A percentile compares a stretch with the other conserved stretches of the same genome.
These are phyloP conservation scores for Aspergillus cejpii DNA, from an alignment of 2,329 filamentous ascomycete species.

Conservation along the genomic window DNA sequence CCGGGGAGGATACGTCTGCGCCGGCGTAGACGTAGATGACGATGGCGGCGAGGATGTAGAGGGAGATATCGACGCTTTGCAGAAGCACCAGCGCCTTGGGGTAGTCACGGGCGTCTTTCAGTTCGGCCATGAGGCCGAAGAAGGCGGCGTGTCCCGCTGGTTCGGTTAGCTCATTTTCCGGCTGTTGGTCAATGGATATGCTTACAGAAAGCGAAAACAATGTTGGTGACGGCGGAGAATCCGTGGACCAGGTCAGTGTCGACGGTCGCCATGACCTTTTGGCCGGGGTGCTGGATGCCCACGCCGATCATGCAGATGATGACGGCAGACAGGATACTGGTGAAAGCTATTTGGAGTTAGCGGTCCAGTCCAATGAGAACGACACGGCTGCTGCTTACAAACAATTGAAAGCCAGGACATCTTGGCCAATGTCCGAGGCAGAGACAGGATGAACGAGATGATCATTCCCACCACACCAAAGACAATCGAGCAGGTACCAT, in stretches of 20 bases:
- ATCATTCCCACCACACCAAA: conserved; percentile 56
- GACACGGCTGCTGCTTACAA: conserved; percentile 28
- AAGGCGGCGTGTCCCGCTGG: conserved; percentile 58
- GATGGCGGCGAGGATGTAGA: conserved; percentile 61
- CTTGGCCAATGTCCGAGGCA: conserved; percentile 58
- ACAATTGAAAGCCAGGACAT: conserved; percentile 57
- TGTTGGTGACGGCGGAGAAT: conserved; percentile 60
- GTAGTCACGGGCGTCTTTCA: conserved; percentile 56
- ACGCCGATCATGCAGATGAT: conserved; percentile 61
- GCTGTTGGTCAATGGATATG: conserved; percentile 39
- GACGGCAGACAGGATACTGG: conserved; percentile 58
- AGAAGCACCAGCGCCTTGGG: conserved; percentile 57
- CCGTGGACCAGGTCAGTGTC: conserved; percentile 47
- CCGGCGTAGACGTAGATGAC: conserved; percentile 65
- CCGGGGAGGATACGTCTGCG: conserved; percentile 55
- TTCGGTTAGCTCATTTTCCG: conserved; percentile 49
- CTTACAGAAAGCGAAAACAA: conserved; percentile 62
- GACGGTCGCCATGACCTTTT: conserved; percentile 33
- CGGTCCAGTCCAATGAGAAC: neutral
- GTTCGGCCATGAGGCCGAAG: conserved; percentile 59
- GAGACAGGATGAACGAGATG: conserved; percentile 53
- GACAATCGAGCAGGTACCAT: conserved; percentile 57
- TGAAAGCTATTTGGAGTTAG: conserved; percentile 45
- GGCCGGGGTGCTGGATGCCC: conserved; percentile 46
- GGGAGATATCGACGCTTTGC: conserved; percentile 52